Conservation (phyloP, 768 basidiomycete genomes). For the Leucosporidium yakuticum region DNA sequence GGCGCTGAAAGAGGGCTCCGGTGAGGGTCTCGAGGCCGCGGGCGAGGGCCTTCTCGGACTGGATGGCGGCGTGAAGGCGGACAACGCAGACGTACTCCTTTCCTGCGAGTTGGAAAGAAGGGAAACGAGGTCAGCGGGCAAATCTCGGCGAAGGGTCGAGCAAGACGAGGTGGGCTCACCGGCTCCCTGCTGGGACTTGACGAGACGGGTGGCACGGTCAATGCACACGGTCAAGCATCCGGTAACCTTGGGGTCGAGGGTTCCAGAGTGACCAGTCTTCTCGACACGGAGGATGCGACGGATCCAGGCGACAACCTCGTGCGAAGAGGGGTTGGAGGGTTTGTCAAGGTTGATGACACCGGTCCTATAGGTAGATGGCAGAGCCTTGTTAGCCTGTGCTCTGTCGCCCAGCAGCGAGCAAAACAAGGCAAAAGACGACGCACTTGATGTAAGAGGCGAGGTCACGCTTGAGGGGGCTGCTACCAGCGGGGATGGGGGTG, state of each 20-base stretch:
- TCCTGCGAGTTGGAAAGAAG: slow-evolving; percentile 46
- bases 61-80: slow-evolving; percentile 75
- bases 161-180: slow-evolving; percentile 49
- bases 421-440: slow-evolving; percentile 24
- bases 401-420: not conserved
- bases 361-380: slow-evolving; percentile 55
- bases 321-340: slow-evolving; percentile 84
- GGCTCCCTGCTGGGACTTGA: slow-evolving; percentile 98
- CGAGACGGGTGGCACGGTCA: slow-evolving; percentile 92
- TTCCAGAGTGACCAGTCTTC: slow-evolving; percentile 98
- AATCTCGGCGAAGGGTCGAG: not conserved
- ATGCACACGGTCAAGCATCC: slow-evolving; percentile 98
- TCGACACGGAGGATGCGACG: slow-evolving; percentile 92
- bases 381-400: not conserved
- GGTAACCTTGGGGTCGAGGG: slow-evolving; percentile 97
- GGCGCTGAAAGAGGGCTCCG: slow-evolving; percentile 97
- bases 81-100: slow-evolving; percentile 99
- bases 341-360: slow-evolving; percentile 99
- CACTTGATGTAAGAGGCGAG: slow-evolving; percentile 85
- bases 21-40: slow-evolving; percentile 93
- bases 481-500: slow-evolving; percentile 91
- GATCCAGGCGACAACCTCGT: slow-evolving; percentile 99
- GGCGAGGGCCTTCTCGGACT: slow-evolving; percentile 76
- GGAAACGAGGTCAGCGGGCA: not conserved
- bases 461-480: slow-evolving; percentile 90